Conservation (phyloP, 2,329 filamentous ascomycete genomes). For the Xylaria sp. region DNA sequence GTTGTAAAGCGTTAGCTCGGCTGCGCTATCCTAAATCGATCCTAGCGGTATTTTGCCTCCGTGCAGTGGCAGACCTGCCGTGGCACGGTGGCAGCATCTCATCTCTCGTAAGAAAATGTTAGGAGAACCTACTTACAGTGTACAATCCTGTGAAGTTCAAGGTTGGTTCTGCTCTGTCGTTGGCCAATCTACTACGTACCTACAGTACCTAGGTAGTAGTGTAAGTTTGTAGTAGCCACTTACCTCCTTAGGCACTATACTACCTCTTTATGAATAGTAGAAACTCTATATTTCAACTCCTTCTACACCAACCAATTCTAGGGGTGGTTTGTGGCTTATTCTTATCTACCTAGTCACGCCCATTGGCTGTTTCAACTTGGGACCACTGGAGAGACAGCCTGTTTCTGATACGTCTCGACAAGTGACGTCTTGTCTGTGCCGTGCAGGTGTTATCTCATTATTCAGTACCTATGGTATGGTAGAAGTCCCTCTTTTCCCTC, state of each 20-base stretch:
- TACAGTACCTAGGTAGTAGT: too few species aligned
- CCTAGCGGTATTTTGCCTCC: not conserved
- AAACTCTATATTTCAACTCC: not conserved
- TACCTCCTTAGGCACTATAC: not conserved
- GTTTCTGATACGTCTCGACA: constrained; percentile 25
- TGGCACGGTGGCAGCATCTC: not conserved
- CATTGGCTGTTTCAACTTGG: constrained; percentile 2
- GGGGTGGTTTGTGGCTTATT: not conserved
- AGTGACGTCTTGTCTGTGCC: constrained; percentile 16
- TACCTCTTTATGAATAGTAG: not conserved
- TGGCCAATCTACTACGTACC: too few species aligned
- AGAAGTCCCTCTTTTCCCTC: too few species aligned
- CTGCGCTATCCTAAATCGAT: constrained; percentile 7
- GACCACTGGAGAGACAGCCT: constrained; percentile 5
- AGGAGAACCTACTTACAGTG: too few species aligned
- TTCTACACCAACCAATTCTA: not conserved
- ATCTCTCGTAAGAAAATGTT: too few species aligned
- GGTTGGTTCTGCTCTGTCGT: too few species aligned
- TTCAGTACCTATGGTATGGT: too few species aligned
- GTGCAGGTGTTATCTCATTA: constrained; percentile 14
- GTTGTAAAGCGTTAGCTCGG: constrained; percentile 8
- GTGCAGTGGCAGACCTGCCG: not conserved
- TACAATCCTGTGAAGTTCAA: too few species aligned
- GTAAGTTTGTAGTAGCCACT: too few species aligned
- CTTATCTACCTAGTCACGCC: not conserved